Percentiles rank a stretch among this genome's conserved stretches.
phyloP scores from a whole-genome alignment of 2,329 filamentous ascomycete species.

The Penicillium sp. region DNA sequence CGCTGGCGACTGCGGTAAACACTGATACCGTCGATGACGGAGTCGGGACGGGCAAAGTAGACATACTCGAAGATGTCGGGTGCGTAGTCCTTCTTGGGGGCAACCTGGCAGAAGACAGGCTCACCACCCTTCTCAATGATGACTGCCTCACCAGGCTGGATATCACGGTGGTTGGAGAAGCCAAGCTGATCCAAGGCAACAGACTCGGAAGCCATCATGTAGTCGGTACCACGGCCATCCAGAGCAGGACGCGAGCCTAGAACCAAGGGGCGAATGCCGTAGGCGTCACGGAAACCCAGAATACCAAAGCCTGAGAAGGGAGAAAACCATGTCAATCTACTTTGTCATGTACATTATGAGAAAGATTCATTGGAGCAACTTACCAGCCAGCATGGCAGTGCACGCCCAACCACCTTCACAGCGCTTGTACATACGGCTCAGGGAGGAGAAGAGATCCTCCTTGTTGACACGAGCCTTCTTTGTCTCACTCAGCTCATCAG shows the following conservation, averaged over 20 bases:
- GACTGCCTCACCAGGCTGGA: slow-evolving; percentile 81
- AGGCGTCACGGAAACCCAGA: slow-evolving; percentile 76
- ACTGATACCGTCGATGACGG: slow-evolving; percentile 82
- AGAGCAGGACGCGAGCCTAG: slow-evolving; percentile 73
- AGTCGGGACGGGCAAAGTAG: slow-evolving; percentile 84
- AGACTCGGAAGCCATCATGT: slow-evolving; percentile 89
- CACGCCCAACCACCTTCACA: slow-evolving; percentile 79
- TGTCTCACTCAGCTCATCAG: slow-evolving; percentile 76
- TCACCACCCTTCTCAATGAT: slow-evolving; percentile 77
- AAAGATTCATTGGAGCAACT: slow-evolving; percentile 13
- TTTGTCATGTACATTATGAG: neutral
- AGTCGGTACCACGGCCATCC: slow-evolving; percentile 71
- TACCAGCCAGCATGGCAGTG: slow-evolving; percentile 77
- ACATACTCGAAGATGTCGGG: slow-evolving; percentile 89
- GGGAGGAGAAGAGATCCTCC: slow-evolving; percentile 73
- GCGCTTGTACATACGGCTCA: slow-evolving; percentile 71
- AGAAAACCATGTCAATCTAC: slow-evolving; percentile 24
- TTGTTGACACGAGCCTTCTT: slow-evolving; percentile 79
- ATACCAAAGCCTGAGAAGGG: slow-evolving; percentile 67
- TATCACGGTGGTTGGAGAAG: slow-evolving; percentile 74
- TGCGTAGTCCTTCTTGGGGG: slow-evolving; percentile 68
- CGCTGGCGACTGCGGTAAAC: slow-evolving; percentile 81
- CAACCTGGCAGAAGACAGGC: slow-evolving; percentile 76
- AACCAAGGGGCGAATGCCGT: slow-evolving; percentile 81
- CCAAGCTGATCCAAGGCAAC: slow-evolving; percentile 81